Conservation (phyloP, 1,284 basidiomycete genomes). For the Singerocomus rubriflavus region DNA sequence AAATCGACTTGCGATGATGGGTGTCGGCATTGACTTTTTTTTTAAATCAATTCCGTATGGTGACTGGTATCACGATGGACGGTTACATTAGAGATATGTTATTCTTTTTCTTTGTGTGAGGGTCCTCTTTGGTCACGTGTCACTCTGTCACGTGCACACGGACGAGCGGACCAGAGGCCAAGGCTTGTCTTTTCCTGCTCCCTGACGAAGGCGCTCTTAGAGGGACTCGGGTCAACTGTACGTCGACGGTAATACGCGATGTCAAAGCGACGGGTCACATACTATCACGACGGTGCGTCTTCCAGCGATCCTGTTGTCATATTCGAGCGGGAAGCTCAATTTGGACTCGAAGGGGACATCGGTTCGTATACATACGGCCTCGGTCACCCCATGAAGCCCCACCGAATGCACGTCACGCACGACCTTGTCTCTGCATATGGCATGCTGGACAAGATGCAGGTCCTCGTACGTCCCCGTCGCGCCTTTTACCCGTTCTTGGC, state of each 20-base stretch:
- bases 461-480: conserved; percentile 59
- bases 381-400: conserved; percentile 94
- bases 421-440: conserved; percentile 89
- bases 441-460: conserved; percentile 88
- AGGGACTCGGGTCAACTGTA: not conserved
- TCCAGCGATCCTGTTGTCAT: not conserved
- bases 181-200: too few relatives aligned
- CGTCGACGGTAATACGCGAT: conserved; percentile 27
- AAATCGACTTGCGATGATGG: conserved; percentile 42
- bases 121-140: conserved; percentile 5
- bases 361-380: conserved; percentile 85
- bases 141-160: conserved; percentile 17
- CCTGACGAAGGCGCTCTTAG: not conserved
- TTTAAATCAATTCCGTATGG: conserved; percentile 1
- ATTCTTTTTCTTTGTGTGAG: conserved; percentile 6
- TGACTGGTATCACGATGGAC: not conserved
- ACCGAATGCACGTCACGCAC: conserved; percentile 90
- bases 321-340: conserved; percentile 8
- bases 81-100: conserved; percentile 13
- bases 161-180: too few relatives aligned
- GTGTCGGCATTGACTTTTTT: not conserved
- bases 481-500: too few relatives aligned
- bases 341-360: conserved; percentile 60
- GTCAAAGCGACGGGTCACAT: conserved; percentile 58
- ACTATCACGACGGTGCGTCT: conserved; percentile 58